phyloP scores from a whole-genome alignment of 495 filamentous ascomycete genomes.

The Annulohypoxylon nitens region DNA sequence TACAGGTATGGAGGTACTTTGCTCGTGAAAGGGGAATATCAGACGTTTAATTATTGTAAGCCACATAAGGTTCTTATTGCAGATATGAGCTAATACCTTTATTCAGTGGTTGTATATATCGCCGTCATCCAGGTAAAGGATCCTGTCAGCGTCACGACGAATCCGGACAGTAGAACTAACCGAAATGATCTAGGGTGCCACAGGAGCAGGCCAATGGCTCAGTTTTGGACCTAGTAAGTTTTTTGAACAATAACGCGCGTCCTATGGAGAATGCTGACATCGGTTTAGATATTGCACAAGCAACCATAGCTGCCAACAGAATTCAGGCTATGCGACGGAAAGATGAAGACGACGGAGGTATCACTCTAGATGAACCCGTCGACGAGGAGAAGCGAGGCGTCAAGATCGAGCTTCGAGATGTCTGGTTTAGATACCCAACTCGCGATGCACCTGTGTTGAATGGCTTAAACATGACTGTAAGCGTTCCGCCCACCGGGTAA shows the following conservation, averaged over 20 bases:
- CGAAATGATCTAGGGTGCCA: constrained; percentile 52
- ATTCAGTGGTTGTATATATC: constrained; percentile 61
- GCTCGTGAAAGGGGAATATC: constrained; percentile 58
- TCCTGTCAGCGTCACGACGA: not conserved
- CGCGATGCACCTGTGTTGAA: constrained; percentile 65
- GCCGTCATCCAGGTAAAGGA: constrained; percentile 60
- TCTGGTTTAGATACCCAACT: constrained; percentile 72
- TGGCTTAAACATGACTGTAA: constrained; percentile 63
- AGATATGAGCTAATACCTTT: constrained; percentile 25
- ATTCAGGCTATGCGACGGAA: constrained; percentile 63
- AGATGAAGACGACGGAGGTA: constrained; percentile 45
- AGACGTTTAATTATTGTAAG: constrained; percentile 62
- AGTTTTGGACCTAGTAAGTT: constrained; percentile 63
- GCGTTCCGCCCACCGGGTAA: constrained; percentile 28
- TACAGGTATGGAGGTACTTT: constrained; percentile 59
- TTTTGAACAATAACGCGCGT: not conserved
- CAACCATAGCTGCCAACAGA: constrained; percentile 66
- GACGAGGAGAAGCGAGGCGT: constrained; percentile 62
- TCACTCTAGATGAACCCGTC: constrained; percentile 48
- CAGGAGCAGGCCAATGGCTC: constrained; percentile 61
- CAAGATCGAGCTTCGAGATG: constrained; percentile 66
- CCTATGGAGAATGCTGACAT: constrained; percentile 8
- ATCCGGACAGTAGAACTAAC: constrained; percentile 15
- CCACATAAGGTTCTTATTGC: not conserved
- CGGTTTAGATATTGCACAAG: constrained; percentile 67